A percentile compares a stretch with the other conserved stretches of the same genome.
phyloP scores from a whole-genome alignment of 805 yeast genomes.

The Gaillardinia entomophila region DNA sequence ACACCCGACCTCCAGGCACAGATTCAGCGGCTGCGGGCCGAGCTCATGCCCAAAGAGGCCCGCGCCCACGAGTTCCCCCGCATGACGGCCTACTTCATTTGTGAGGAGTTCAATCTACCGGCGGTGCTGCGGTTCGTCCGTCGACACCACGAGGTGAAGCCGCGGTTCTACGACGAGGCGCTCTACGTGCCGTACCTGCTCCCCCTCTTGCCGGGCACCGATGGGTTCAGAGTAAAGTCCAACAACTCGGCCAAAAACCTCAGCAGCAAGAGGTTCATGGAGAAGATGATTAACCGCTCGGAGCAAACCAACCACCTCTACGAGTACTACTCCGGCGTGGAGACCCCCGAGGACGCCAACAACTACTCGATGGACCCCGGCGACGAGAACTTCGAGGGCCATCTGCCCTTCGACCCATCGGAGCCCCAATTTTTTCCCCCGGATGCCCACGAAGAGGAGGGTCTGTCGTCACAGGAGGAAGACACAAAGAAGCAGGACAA shows the following conservation, averaged over 20 bases:
- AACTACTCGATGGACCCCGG: slow-evolving; percentile 44
- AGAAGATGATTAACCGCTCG: slow-evolving; percentile 67
- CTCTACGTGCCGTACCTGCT: slow-evolving; percentile 83
- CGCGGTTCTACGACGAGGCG: slow-evolving; percentile 89
- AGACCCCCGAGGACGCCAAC: slow-evolving; percentile 52
- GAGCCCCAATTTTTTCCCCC: slow-evolving; percentile 87
- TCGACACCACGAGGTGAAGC: slow-evolving; percentile 73
- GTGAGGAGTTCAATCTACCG: slow-evolving; percentile 71
- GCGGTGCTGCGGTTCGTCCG: slow-evolving; percentile 60
- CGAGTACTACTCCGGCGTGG: slow-evolving; percentile 83
- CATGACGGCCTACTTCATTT: slow-evolving; percentile 86
- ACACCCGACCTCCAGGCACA: slow-evolving; percentile 17
- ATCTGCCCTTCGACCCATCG: slow-evolving; percentile 75
- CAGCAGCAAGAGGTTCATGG: slow-evolving; percentile 54
- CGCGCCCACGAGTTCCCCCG: slow-evolving; percentile 66
- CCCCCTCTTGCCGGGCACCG: slow-evolving; percentile 80
- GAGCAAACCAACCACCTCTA: slow-evolving; percentile 90
- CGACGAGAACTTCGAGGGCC: slow-evolving; percentile 33
- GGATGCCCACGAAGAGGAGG: slow-evolving; percentile 4
- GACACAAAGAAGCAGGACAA: not conserved
- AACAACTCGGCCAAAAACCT: slow-evolving; percentile 45
- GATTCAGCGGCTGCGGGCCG: slow-evolving; percentile 45
- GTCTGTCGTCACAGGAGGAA: not conserved
- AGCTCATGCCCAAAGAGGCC: slow-evolving; percentile 51
- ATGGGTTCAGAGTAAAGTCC: slow-evolving; percentile 70